Percentiles rank a stretch among this genome's conserved stretches.
Evolutionary conservation across 768 basidiomycete genomes (phyloP).

Genomic region (Lactarius trivialis): DNA sequence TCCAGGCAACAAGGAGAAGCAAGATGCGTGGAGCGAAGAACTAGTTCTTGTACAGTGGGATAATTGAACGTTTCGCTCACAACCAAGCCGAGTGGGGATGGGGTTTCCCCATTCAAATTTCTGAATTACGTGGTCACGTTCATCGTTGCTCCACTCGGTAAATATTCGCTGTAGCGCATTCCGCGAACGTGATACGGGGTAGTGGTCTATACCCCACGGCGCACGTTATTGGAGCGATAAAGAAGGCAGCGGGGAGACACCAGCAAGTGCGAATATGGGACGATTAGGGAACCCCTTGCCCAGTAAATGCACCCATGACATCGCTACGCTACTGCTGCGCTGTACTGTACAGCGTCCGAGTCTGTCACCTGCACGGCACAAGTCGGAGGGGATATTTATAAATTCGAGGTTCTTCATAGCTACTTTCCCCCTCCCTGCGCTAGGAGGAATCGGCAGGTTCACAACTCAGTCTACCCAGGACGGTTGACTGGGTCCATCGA

Average conservation of each 20-base stretch:
- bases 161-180: background rate
- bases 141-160: background rate
- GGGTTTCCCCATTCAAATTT: background rate
- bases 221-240: background rate
- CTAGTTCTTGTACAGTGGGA: conserved; percentile 73
- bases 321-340: no score
- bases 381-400: background rate
- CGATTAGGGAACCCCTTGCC: background rate
- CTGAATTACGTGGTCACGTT: background rate
- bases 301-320: no score
- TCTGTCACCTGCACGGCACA: background rate
- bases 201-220: no score
- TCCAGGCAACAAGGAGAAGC: conserved; percentile 35
- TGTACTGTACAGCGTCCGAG: no score
- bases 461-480: background rate
- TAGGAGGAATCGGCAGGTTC: background rate
- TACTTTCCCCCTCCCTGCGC: background rate
- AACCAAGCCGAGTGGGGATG: background rate
- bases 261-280: background rate
- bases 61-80: conserved; percentile 32
- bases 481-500: background rate
- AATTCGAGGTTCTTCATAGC: background rate
- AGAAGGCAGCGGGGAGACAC: background rate
- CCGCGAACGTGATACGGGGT: background rate
- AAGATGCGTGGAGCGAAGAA: conserved; percentile 65